Conservation (phyloP, 805 yeast species). For the Saccharomycopsis vini region DNA sequence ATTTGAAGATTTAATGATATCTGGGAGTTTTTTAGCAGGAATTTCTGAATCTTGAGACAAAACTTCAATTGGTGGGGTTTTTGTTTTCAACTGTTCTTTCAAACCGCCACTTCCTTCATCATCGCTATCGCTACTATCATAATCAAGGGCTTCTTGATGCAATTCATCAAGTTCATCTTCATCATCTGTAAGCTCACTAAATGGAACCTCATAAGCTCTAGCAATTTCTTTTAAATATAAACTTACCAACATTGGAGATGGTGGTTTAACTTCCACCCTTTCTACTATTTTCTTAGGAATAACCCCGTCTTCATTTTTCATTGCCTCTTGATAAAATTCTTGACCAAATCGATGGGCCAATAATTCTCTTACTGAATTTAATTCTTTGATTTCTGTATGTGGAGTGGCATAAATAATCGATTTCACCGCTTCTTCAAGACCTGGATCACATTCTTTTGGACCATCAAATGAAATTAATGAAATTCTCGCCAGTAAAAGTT, state of each 20-base stretch:
- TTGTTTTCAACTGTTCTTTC: not conserved
- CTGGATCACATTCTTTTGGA: conserved; percentile 36
- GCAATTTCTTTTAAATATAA: conserved; percentile 76
- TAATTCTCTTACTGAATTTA: conserved; percentile 50
- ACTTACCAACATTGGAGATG: conserved; percentile 52
- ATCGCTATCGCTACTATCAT: conserved; percentile 26
- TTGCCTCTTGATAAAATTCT: conserved; percentile 51
- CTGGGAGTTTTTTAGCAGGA: not conserved
- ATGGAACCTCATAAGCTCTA: conserved; percentile 66
- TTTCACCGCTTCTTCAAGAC: conserved; percentile 68
- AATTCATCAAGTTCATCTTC: conserved; percentile 24
- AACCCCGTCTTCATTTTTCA: conserved; percentile 39
- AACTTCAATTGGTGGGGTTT: not conserved
- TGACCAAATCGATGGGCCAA: conserved; percentile 55
- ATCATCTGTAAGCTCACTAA: conserved; percentile 41
- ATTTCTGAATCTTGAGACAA: not conserved
- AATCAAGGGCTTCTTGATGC: conserved; percentile 21
- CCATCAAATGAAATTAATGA: conserved; percentile 45
- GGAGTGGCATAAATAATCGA: conserved; percentile 62
- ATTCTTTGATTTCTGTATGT: conserved; percentile 69
- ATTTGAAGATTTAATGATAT: conserved; percentile 15
- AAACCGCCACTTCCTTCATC: conserved; percentile 21
- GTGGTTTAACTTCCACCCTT: conserved; percentile 60
- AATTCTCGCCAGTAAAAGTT: conserved; percentile 66
- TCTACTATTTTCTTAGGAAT: conserved; percentile 63